A percentile compares a stretch with the other conserved stretches of the same genome.
phyloP scores from a whole-genome alignment of 257 asterid genomes.

The Coffea canephora region DNA sequence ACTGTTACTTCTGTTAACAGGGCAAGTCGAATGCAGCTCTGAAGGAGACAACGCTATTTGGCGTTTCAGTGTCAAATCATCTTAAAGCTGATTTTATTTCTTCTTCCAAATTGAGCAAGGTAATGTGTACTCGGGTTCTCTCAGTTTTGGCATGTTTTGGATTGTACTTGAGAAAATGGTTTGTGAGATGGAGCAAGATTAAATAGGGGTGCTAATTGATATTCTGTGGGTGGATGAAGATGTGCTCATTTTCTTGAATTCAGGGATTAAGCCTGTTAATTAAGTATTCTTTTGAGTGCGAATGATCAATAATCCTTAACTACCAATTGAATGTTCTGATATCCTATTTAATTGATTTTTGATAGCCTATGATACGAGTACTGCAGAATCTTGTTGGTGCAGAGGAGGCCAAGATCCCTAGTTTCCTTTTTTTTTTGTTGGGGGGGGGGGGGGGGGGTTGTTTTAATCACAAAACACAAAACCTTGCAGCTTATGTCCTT shows the following conservation, averaged over 20 bases:
- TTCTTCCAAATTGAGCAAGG: slow-evolving; percentile 39
- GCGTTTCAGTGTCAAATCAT: slow-evolving; percentile 46
- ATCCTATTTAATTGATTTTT: not conserved
- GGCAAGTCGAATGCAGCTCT: slow-evolving; percentile 36
- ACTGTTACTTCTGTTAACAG: slow-evolving; percentile 25
- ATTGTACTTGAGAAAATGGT: not conserved
- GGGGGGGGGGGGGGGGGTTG: not conserved
- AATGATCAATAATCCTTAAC: not conserved
- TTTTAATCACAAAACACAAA: not conserved
- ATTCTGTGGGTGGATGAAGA: not conserved
- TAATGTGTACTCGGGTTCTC: slow-evolving; percentile 2
- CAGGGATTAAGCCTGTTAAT: not conserved
- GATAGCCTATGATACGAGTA: not conserved
- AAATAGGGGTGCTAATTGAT: too few species aligned
- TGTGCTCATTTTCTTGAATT: not conserved
- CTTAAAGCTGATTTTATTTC: slow-evolving; percentile 40
- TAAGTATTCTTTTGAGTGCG: not conserved
- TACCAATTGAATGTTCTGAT: not conserved
- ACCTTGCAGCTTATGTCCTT: not conserved
- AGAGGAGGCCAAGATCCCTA: not conserved
- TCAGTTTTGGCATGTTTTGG: not conserved
- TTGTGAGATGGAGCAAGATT: not conserved
- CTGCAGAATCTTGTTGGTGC: not conserved
- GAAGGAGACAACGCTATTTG: slow-evolving; percentile 59
- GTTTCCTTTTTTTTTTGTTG: not conserved